These are phyloP conservation scores for Exophiala bonariae DNA, from an alignment of 2,329 filamentous ascomycete species.

Conservation along the genomic window DNA sequence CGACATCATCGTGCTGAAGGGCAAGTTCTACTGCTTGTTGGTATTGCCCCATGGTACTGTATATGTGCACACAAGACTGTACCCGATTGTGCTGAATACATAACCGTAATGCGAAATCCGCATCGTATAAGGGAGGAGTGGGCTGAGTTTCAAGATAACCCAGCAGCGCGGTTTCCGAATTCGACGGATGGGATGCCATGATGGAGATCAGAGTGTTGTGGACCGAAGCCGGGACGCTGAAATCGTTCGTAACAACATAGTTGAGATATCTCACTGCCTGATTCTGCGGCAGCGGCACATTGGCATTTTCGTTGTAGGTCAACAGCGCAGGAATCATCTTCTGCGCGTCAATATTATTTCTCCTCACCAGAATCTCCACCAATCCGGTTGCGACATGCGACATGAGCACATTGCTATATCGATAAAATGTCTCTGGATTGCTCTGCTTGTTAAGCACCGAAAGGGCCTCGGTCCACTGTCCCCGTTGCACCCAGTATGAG, in stretches of 20 bases:
- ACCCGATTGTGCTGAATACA: constrained; percentile 95
- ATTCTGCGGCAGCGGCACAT: constrained; percentile 70
- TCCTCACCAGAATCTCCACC: constrained; percentile 94
- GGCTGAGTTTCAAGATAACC: constrained; percentile 89
- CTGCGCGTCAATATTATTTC: constrained; percentile 78
- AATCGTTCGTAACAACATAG: constrained; percentile 83
- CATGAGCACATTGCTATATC: constrained; percentile 96
- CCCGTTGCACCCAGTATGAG: constrained; percentile 94
- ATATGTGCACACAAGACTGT: constrained; percentile 94
- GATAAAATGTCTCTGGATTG: constrained; percentile 90
- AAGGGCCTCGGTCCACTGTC: constrained; percentile 85
- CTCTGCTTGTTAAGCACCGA: constrained; percentile 90
- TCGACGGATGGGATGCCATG: constrained; percentile 81
- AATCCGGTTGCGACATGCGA: constrained; percentile 79
- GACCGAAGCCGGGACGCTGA: constrained; percentile 76
- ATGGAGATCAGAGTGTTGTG: constrained; percentile 98
- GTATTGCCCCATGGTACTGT: constrained; percentile 94
- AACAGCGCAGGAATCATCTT: constrained; percentile 90
- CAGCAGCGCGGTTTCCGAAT: constrained; percentile 81
- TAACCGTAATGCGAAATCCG: constrained; percentile 90
- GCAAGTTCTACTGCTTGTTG: constrained; percentile 83
- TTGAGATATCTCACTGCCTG: constrained; percentile 93
- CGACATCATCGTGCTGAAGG: constrained; percentile 82
- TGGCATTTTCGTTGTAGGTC: constrained; percentile 79
- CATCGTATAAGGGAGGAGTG: constrained; percentile 82